Evolutionary conservation across 225 moss, liverwort and hornwort species (phyloP), one percentile per base, ranked within the genome.

Genomic region (Bryoerythrophyllum caledonicum): DNA sequence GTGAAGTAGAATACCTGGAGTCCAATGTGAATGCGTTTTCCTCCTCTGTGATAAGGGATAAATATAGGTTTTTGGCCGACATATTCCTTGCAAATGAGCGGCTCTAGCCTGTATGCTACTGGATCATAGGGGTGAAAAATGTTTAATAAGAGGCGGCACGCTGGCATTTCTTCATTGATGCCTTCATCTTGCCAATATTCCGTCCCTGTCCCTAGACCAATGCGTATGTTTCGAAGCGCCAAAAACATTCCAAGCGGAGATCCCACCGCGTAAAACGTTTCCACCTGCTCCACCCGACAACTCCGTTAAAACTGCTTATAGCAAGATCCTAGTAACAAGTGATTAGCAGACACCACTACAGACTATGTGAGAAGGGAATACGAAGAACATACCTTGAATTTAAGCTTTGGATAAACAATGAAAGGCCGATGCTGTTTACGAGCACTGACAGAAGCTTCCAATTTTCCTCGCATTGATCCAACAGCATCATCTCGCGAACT

Each of bases 81-180:
- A 82, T 82, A 93, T 80, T 99, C 99, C 65, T 82, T 99, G 67
- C 99, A 95, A 43, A 99, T 86, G 61, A 99, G 93, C 28, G 99
- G 99, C 83, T 99, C 99, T 52, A 99, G 71, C 85, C 99, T 91
- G 78, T 99, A 99, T 67, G 99, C 99, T 72, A 99, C 99, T 48
- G 99, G 99, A 81, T 99, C 99, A 68, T 93, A 99, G 10, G 99
- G 99, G 58, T 99, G 99, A 54, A 99, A 99, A 71, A 99, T 95
- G 68, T 99, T 99, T 60, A 99, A 83, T 75, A 99, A 84, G 79
- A 95, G 95, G 66, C 93, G 91, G 73, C 95, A 95, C 21, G 90
- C 90, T 61, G 99, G 99, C 86, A 95, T 91, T 82, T 99, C 99
- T 84, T 99, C 99, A 79, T 99, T 91, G 75, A 93, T 84, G 72